Conservation (phyloP, 176 grass and related monocot genomes). For the Aegilops tauschii region DNA sequence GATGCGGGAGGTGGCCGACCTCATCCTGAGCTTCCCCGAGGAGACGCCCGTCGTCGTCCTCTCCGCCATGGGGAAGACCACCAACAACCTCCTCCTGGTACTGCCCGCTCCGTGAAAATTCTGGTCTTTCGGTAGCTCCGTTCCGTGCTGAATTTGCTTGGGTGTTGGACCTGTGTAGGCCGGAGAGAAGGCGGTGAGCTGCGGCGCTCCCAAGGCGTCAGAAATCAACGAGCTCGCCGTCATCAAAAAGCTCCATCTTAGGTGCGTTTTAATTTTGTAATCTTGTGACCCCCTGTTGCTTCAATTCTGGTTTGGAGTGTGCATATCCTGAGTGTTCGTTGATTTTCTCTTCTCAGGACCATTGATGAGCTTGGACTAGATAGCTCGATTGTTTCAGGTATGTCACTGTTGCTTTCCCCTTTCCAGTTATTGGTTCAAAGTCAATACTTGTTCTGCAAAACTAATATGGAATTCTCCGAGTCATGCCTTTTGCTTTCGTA, state of each 20-base stretch:
- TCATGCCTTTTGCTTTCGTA: too few relatives aligned
- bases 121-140: too few relatives aligned
- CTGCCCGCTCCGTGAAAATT: not conserved
- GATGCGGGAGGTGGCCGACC: conserved; percentile 81
- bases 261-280: conserved; percentile 19
- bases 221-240: conserved; percentile 60
- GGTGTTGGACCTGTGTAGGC: conserved; percentile 43
- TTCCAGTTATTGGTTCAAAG: not conserved
- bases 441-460: not conserved
- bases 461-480: too few relatives aligned
- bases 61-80: conserved; percentile 90
- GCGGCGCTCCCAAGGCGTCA: conserved; percentile 65
- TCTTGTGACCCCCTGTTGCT: not conserved
- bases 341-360: conserved; percentile 47
- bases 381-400: conserved; percentile 72
- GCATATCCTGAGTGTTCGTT: conserved; percentile 1
- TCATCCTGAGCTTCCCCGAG: conserved; percentile 62
- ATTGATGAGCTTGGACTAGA: conserved; percentile 77
- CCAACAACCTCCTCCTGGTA: conserved; percentile 90
- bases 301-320: not conserved
- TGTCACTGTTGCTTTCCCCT: not conserved
- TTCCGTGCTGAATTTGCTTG: not conserved
- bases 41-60: conserved; percentile 82
- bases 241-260: conserved; percentile 70
- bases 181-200: conserved; percentile 85